Evolutionary conservation across 2,329 filamentous ascomycete species (phyloP).

Genomic region (Pseudogymnoascus verrucosus): DNA sequence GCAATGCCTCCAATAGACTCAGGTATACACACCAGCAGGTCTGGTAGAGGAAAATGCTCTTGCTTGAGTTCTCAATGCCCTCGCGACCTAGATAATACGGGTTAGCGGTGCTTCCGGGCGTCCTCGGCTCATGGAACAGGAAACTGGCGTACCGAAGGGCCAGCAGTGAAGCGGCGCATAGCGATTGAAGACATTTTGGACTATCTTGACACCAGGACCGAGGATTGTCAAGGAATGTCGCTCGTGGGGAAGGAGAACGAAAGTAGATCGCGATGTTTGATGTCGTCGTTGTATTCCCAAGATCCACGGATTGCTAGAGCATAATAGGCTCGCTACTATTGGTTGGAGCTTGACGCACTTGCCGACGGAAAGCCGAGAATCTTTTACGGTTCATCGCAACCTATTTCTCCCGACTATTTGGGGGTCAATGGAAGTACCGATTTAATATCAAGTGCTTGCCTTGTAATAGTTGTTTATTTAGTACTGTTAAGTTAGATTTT

Average conservation of each 20-base stretch:
- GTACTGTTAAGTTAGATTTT: background rate
- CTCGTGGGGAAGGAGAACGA: constrained; percentile 6
- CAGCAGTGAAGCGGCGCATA: constrained; percentile 51
- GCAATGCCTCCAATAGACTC: background rate
- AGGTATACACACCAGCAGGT: constrained; percentile 56
- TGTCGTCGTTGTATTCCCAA: constrained; percentile 8
- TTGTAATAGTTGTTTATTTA: background rate
- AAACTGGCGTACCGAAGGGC: constrained; percentile 44
- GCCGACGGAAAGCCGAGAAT: constrained; percentile 10
- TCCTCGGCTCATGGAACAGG: constrained; percentile 16
- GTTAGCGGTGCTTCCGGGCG: constrained; percentile 18
- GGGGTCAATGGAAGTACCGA: background rate
- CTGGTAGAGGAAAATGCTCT: constrained; percentile 83
- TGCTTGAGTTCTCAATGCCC: constrained; percentile 47
- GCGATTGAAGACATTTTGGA: constrained; percentile 56
- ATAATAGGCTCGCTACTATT: constrained; percentile 9
- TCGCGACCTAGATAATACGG: constrained; percentile 24
- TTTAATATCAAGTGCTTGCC: background rate
- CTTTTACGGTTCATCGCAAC: background rate
- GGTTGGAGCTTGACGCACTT: constrained; percentile 6
- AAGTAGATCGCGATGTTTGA: constrained; percentile 8
- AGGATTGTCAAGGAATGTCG: constrained; percentile 8
- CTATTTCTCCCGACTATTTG: background rate
- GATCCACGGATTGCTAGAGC: constrained; percentile 4
- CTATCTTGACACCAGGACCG: constrained; percentile 9